Base-by-base conservation (phyloP, 495 filamentous ascomycete species). In the Neurospora cerealis region DNA sequence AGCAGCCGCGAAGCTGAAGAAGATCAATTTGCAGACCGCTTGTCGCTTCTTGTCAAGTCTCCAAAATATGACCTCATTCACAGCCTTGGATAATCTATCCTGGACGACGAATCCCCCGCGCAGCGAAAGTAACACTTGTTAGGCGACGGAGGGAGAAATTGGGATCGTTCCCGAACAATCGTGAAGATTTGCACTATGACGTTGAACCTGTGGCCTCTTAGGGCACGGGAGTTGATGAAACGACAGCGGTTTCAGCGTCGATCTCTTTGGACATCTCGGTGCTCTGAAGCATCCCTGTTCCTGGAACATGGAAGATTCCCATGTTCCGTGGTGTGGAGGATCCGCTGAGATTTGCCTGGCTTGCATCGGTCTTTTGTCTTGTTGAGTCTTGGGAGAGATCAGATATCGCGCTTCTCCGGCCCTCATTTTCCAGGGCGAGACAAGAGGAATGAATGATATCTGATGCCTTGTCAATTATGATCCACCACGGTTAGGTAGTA, bases 201-300 rank as follows among this genome's bases (percentile, higher is more conserved):
- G 54, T 66, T 34, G 28, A 9, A 36, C 28, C 15, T 62, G 24
- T 62, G 54, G 34, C 73, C 32, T 72, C 73, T 69, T 74, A 66
- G n/a, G 36, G 70, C 37, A 60, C 69, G 70, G 44, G 72, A 39
- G 69, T 76, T 73, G 73, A 74, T 79, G 78, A 79, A 79, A 79
- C 78, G 73, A 70, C 44, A 60, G 44, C 73, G 73, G 77, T 79
- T 79, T 79, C 77, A 79, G 74, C 69, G 69, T 44, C 76, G 24
- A 69, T 32, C 8, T 46, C 34, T 66, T 48, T 69, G 28, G 54
- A 39, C 54, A 66, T 66, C 54, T 66, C 54, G 15, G 28, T 66
- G 54, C 28, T 66, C 28, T 66, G 28, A 36, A 66, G 7, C 54
- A 66, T 34, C 54, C 54, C 13, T 66, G 54, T 66, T 66, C 54